Conservation (phyloP, 2,329 filamentous ascomycete genomes). For the Diaporthe vexans region DNA sequence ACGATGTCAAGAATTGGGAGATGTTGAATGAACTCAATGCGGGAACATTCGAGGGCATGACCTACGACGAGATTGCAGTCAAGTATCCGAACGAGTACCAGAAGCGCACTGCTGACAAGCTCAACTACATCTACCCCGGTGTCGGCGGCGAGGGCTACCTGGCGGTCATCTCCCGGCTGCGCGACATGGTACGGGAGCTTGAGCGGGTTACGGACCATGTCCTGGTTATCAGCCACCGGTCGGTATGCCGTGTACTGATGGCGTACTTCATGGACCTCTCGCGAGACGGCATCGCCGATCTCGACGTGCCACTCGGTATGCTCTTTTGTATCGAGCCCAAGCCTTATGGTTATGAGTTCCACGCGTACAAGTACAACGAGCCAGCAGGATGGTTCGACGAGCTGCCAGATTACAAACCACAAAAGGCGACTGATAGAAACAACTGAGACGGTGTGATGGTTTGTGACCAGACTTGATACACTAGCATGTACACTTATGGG, state of each 20-base stretch:
- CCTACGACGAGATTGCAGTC: conserved; percentile 89
- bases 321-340: conserved; percentile 96
- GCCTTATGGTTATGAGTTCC: conserved; percentile 97
- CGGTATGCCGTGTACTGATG: conserved; percentile 90
- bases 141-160: conserved; percentile 97
- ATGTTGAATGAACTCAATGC: conserved; percentile 98
- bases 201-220: conserved; percentile 98
- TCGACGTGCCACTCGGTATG: conserved; percentile 94
- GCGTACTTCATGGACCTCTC: conserved; percentile 97
- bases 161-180: conserved; percentile 94
- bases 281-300: conserved; percentile 90
- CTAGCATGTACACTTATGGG: conserved; percentile 26
- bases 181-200: conserved; percentile 95
- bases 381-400: conserved; percentile 85
- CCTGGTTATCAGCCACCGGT: conserved; percentile 91
- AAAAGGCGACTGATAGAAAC: conserved; percentile 65
- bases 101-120: conserved; percentile 85
- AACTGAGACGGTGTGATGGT: conserved; percentile 42
- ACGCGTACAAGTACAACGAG: conserved; percentile 92
- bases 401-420: conserved; percentile 85
- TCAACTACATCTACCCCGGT: conserved; percentile 96
- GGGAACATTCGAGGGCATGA: conserved; percentile 93
- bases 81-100: conserved; percentile 85
- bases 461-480: conserved; percentile 5
- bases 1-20: conserved; percentile 80